Base-by-base conservation (phyloP, 257 asterid species). In the Thymus quinquecostatus region DNA sequence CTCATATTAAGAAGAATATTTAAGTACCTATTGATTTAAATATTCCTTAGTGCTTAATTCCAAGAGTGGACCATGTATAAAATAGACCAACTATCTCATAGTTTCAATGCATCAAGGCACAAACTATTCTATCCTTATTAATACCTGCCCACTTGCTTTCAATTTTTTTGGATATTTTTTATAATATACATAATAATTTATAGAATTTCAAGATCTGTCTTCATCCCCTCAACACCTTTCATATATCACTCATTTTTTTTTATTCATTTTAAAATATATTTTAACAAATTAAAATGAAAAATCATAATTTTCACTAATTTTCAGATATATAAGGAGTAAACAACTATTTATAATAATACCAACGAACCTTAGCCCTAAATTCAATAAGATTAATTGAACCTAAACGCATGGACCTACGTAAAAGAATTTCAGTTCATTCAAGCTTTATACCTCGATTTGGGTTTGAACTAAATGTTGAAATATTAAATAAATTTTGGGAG, bases 61-160 rank as follows among this genome's bases (percentile, higher is more conserved):
- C 86, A 75, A 81, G 80, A 71, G 55, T 77, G 81, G 82, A 79
- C 85, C 82, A 71, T 70, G 33, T 40, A 74, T 73, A 68, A 74
- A 74, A 73, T 70, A 67, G 44, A 45, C 72, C 57, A 60, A 75
- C 59, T 2, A 53, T 71, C 58, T 75, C 74, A 60, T 63, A 75
- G 79, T 77, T 78, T 59, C 85, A 75, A 86, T 75, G 85, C 80
- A 81, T 83, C 80, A 79, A 79, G 80, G 65, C 85, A 79, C 75
- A 73, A 76, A 78, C 71, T 75, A 75, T 74, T 77, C 82, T 75
- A 82, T 80, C 79, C 76, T 74, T 44, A 78, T 74, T 76, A 82
- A 78, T 78, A 78, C 54, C 65, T 76, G 76, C 63, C 79, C 83
- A 77, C 78, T 82, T 78, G 77, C 30, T 54, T 78, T 81, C 63